These are phyloP conservation scores for Epichloe scottii DNA, from an alignment of 2,329 filamentous ascomycete genomes.

Conservation along the genomic window DNA sequence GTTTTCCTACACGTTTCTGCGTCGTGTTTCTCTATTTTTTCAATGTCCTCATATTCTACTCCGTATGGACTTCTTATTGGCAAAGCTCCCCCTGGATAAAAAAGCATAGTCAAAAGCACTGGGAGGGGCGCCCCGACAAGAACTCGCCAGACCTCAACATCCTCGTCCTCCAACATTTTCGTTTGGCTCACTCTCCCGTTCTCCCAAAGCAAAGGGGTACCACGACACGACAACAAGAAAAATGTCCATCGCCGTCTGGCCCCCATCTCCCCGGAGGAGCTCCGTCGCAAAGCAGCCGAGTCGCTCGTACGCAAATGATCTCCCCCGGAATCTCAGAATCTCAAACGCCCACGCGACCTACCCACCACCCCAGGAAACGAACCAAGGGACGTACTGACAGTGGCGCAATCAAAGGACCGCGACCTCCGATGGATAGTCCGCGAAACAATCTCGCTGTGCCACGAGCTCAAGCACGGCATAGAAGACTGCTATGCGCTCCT, in stretches of 20 bases:
- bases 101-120: too few relatives aligned
- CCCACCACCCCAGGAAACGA: not conserved
- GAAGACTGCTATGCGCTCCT: conserved; percentile 83
- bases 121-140: too few relatives aligned
- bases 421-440: conserved; percentile 43
- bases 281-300: conserved; percentile 36
- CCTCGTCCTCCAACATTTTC: too few relatives aligned
- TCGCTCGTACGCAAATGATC: conserved; percentile 31
- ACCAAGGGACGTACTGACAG: not conserved
- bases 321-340: not conserved
- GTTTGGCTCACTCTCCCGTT: too few relatives aligned
- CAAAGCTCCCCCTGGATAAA: too few relatives aligned
- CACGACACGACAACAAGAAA: not conserved
- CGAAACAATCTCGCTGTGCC: conserved; percentile 35
- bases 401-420: conserved; percentile 24
- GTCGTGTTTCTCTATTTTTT: too few relatives aligned
- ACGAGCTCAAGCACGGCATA: conserved; percentile 50
- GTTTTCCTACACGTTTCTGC: too few relatives aligned
- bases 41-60: too few relatives aligned
- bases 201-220: too few relatives aligned
- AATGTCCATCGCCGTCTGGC: conserved; percentile 50
- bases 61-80: too few relatives aligned
- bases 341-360: not conserved
- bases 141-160: too few relatives aligned
- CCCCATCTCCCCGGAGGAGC: conserved; percentile 36